Evolutionary conservation across 495 filamentous ascomycete genomes (phyloP).

Genomic region (Cercophora samala): DNA sequence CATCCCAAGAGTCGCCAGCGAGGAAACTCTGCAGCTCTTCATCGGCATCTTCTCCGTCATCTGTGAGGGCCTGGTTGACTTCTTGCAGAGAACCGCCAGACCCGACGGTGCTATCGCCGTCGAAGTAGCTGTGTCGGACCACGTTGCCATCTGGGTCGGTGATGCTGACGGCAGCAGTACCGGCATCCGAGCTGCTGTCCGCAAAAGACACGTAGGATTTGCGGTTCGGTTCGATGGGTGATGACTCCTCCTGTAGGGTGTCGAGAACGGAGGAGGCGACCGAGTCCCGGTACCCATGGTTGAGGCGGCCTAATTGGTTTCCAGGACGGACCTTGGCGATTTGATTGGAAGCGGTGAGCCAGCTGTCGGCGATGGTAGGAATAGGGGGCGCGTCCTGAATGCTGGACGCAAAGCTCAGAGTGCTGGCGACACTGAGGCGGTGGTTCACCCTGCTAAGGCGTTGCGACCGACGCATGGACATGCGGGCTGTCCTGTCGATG

Average conservation of each 20-base stretch:
- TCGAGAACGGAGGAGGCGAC: conserved; percentile 85
- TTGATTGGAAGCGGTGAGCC: conserved; percentile 64
- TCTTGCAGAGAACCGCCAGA: conserved; percentile 58
- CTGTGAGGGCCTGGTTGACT: conserved; percentile 63
- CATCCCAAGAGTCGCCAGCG: conserved; percentile 87
- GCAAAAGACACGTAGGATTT: conserved; percentile 93
- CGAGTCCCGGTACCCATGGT: conserved; percentile 71
- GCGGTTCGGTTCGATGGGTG: conserved; percentile 80
- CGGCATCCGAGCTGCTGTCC: conserved; percentile 71
- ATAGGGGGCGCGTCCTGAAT: conserved; percentile 86
- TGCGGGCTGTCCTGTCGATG: conserved; percentile 87
- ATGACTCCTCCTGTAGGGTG: conserved; percentile 76
- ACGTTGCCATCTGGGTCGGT: conserved; percentile 72
- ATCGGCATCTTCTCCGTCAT: conserved; percentile 86
- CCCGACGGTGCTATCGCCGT: conserved; percentile 71
- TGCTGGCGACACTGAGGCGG: conserved; percentile 90
- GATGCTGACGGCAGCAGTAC: conserved; percentile 52
- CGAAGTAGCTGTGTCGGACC: conserved; percentile 72
- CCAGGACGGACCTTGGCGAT: conserved; percentile 48
- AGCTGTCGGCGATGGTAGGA: conserved; percentile 92
- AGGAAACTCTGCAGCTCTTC: conserved; percentile 76
- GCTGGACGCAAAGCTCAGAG: conserved; percentile 85
- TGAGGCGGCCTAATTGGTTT: conserved; percentile 39
- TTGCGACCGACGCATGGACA: conserved; percentile 84
- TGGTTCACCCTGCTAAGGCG: conserved; percentile 87